Percentiles rank a stretch among this genome's conserved stretches.
phyloP scores from a whole-genome alignment of 768 basidiomycete genomes.

The Xerocomellus intermedius region DNA sequence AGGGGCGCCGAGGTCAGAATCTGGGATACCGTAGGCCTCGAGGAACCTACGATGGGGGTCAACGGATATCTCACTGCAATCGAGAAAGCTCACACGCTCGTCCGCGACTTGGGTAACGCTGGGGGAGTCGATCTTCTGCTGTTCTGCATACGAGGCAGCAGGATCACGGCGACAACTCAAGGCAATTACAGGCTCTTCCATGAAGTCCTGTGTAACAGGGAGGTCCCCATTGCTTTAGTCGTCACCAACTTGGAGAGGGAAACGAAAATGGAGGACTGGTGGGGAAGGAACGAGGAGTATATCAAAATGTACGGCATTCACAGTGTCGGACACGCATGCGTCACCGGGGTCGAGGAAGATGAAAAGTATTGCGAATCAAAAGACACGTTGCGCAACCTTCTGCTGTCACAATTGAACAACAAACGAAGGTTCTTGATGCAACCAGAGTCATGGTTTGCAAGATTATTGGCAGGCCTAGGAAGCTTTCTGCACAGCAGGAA shows the following conservation, averaged over 20 bases:
- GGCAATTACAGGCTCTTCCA: conserved; percentile 41
- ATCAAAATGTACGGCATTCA: conserved; percentile 28
- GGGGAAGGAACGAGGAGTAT: conserved; percentile 26
- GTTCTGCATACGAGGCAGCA: conserved; percentile 37
- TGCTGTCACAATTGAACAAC: conserved; percentile 10
- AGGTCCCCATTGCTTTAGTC: conserved; percentile 41
- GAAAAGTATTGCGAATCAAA: conserved; percentile 37
- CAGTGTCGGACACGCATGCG: conserved; percentile 39
- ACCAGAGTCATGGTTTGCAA: conserved; percentile 26
- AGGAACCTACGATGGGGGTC: conserved; percentile 30
- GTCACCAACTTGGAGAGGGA: conserved; percentile 42
- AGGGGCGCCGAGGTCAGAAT: conserved; percentile 13
- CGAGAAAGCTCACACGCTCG: conserved; percentile 28
- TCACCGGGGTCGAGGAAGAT: conserved; percentile 37
- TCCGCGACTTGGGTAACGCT: conserved; percentile 21
- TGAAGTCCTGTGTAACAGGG: conserved; percentile 37
- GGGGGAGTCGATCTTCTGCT: conserved; percentile 36
- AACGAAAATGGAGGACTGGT: conserved; percentile 36
- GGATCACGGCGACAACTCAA: conserved; percentile 29
- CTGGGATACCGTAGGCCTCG: conserved; percentile 33
- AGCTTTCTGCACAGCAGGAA: conserved; percentile 19
- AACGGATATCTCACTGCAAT: conserved; percentile 28
- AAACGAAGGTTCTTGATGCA: conserved; percentile 24
- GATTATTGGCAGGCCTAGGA: conserved; percentile 21
- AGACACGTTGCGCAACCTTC: conserved; percentile 21